Base-by-base conservation (phyloP, 164 flowering plant genomes). In the Umbellularia californica region DNA sequence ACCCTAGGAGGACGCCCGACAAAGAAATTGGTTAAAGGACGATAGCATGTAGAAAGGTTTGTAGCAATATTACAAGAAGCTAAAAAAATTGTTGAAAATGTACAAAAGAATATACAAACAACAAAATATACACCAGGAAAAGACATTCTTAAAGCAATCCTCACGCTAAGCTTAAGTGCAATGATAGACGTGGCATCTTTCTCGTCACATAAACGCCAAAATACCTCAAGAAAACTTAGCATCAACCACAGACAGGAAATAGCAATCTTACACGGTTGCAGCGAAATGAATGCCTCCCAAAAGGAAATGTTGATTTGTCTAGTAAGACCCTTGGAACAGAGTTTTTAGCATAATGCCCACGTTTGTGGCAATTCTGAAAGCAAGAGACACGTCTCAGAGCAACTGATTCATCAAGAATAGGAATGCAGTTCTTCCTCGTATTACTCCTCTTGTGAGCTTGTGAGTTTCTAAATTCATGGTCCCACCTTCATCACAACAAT, bases 251-350 rank as follows among this genome's bases (percentile, higher is more conserved):
- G 58, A 14, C 15, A 51, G 33, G 23, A n/a, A 19, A 65, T 27
- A 17, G 25, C 28, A 50, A 70, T 73, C 94, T 86, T 81, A 90
- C 97, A 79, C 71, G 68, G 66, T 75, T 62, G 67, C 74, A 71
- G 73, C 69, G 70, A 65, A 71, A 72, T 25, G 72, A 52, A 33
- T 33, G 74, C 81, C 65, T 85, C 6, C 79, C 70, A 55, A 88
- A 79, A 55, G 71, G 77, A 73, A 83, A 85, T 30, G 80, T 23
- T 28, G 90, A 88, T 72, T 82, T 90, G 77, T 89, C 90, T 68
- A 62, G 69, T 73, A 89, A 84, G 66, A 78, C 75, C 72, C 85
- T 79, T 50, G 85, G 82, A 30, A 50, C 66, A 60, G 73, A 74
- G 77, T 72, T 80, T 73, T 41, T 79, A 30, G 35, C 10, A 24